Conservation (phyloP, 208 protist genomes). For the Novymonas esmeraldas region DNA sequence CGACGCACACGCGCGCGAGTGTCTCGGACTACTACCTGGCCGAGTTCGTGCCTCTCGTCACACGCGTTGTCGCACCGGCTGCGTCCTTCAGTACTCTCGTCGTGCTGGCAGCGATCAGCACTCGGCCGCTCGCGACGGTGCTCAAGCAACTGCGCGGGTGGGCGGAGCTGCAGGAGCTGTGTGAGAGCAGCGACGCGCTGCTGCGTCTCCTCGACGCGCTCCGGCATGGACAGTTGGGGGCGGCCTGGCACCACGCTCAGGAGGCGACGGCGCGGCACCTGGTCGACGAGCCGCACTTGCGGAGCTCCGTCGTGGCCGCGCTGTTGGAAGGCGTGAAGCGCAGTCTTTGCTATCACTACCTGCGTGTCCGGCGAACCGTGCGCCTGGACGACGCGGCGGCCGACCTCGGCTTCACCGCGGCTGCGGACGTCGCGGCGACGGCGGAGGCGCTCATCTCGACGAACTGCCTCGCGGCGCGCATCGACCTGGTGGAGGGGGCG, state of each 20-base stretch:
- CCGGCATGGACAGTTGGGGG: slow-evolving; percentile 32
- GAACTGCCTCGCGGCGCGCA: slow-evolving; percentile 20
- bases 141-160: slow-evolving; percentile 29
- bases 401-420: slow-evolving; percentile 14
- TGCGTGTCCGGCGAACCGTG: slow-evolving; percentile 3
- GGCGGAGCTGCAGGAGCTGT: slow-evolving; percentile 39
- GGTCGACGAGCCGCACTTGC: slow-evolving; percentile 9
- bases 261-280: slow-evolving; percentile 30
- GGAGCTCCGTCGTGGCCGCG: slow-evolving; percentile 1
- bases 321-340: slow-evolving; percentile 31
- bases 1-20: slow-evolving; percentile 9
- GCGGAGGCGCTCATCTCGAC: slow-evolving; percentile 13
- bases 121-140: slow-evolving; percentile 39
- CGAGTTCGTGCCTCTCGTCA: slow-evolving; percentile 30
- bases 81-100: slow-evolving; percentile 35
- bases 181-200: slow-evolving; percentile 31
- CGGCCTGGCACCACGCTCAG: slow-evolving; percentile 25
- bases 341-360: slow-evolving; percentile 48
- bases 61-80: slow-evolving; percentile 23
- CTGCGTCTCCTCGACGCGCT: slow-evolving; percentile 29
- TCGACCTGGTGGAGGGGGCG: slow-evolving; percentile 19
- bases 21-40: slow-evolving; percentile 18
- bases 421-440: slow-evolving; percentile 7
- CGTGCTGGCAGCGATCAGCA: slow-evolving; percentile 43
- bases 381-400: slow-evolving; percentile 23